Percentiles rank a stretch among this genome's conserved stretches.
These are phyloP conservation scores for Xylariales sp. DNA, from an alignment of 2,329 filamentous ascomycete genomes.

Conservation along the genomic window DNA sequence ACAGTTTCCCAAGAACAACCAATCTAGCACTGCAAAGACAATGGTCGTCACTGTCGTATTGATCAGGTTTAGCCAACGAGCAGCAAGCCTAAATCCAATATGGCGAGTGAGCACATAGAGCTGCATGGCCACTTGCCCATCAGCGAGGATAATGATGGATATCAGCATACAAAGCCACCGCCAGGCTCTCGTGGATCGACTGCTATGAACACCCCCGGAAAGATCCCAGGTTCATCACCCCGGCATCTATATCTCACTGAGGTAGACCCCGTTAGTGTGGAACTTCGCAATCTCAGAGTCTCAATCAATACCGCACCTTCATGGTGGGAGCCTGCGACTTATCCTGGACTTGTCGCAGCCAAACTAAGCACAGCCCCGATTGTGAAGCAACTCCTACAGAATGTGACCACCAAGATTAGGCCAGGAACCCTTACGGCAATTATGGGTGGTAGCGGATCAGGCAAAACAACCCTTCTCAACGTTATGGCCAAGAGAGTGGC, in stretches of 20 bases:
- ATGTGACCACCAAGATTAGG: conserved; percentile 59
- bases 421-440: conserved; percentile 70
- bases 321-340: conserved; percentile 43
- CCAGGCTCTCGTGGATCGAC: too few species aligned
- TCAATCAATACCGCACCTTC: conserved; percentile 56
- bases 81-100: too few species aligned
- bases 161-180: too few species aligned
- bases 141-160: too few species aligned
- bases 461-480: conserved; percentile 70
- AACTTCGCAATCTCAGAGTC: conserved; percentile 43
- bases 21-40: too few species aligned
- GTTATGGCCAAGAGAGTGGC: conserved; percentile 65
- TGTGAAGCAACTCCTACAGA: conserved; percentile 54
- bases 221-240: background rate
- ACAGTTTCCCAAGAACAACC: too few species aligned
- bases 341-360: conserved; percentile 31
- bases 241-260: conserved; percentile 16
- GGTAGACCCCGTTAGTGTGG: conserved; percentile 42
- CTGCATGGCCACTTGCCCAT: too few species aligned
- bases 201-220: too few species aligned
- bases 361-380: conserved; percentile 19
- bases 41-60: too few species aligned
- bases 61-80: too few species aligned
- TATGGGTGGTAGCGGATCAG: conserved; percentile 69
- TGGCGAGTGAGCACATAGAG: too few species aligned